Evolutionary conservation across 805 yeast species (phyloP), one percentile per base, ranked within the genome.

Genomic region (Blastobotrys peoriensis): DNA sequence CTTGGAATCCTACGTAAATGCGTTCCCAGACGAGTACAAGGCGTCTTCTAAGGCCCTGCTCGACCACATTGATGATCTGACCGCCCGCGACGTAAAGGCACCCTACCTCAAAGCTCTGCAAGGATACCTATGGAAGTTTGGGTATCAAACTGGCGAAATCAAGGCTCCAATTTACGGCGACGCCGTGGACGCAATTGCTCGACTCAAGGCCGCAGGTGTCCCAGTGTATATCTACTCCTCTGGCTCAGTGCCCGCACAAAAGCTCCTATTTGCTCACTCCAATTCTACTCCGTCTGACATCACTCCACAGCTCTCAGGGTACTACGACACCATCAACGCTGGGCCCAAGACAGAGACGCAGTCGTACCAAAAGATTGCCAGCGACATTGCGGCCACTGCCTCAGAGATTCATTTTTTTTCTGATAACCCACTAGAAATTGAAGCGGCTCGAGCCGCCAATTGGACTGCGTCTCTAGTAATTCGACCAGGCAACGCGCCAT

Each of bases 221-320:
- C 65, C 66, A 17, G 66, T 86, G 0, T 84, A 72, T 58, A 86
- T 89, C 16, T 89, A 89, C 64, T 87, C 96, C 0, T 84, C 95
- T 21, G 98, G 98, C 0, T 81, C 93, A 36, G 78, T 89, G 19
- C 75, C 79, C 47, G 97, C 97, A 0, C 98, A 89, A 56, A 83
- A 81, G 55, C 66, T 89, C 48, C 64, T 89, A 46, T 86, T 89
- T 58, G 72, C 71, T 0, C 75, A 84, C 59, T 89, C 84, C 6
- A 64, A 66, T 3, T 63, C 63, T 6, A 61, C 62, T 4, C 61
- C 56, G 5, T 59, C 63, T 9, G 85, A 84, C 60, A 61, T 86
- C 56, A 83, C 76, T 36, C 60, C 63, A 1, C 60, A 61, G 18
- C 58, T 89, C 17, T 48, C 66, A 4, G 94, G 83, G 13, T 89